A percentile compares a stretch with the other conserved stretches of the same genome.
Conservation (phyloP, 2,329 filamentous ascomycete genomes). For the Pseudocercospora vitis region DNA sequence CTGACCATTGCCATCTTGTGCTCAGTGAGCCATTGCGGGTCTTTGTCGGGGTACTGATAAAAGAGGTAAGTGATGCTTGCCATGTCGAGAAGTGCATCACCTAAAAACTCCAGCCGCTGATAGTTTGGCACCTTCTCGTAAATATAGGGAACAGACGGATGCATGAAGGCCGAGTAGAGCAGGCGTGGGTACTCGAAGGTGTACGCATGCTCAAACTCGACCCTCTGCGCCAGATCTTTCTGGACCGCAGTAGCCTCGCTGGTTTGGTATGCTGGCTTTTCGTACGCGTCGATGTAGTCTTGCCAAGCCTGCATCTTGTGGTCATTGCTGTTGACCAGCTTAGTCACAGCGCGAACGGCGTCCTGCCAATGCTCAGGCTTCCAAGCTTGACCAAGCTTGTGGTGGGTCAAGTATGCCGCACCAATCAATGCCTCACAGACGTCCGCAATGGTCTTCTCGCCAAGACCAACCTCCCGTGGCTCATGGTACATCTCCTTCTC, state of each 20-base stretch:
- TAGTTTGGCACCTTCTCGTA: conserved; percentile 84
- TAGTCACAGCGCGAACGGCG: conserved; percentile 65
- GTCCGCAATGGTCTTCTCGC: conserved; percentile 77
- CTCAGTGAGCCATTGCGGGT: conserved; percentile 96
- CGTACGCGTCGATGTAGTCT: conserved; percentile 72
- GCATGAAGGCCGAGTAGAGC: conserved; percentile 80
- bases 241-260: conserved; percentile 65
- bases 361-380: conserved; percentile 55
- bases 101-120: conserved; percentile 87
- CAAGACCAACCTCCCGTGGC: conserved; percentile 63
- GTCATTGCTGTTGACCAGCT: conserved; percentile 66
- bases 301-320: conserved; percentile 69
- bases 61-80: conserved; percentile 81
- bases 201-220: conserved; percentile 62
- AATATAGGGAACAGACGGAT: conserved; percentile 74
- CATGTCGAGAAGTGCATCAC: conserved; percentile 86
- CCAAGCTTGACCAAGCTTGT: conserved; percentile 44
- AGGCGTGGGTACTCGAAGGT: conserved; percentile 74
- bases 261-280: conserved; percentile 69
- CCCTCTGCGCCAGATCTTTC: conserved; percentile 63
- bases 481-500: conserved; percentile 46
- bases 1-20: conserved; percentile 99
- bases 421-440: conserved; percentile 94
- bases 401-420: conserved; percentile 66
- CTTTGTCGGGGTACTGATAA: conserved; percentile 70